These are phyloP conservation scores for Fusarium sp. DNA, from an alignment of 2,329 filamentous ascomycete genomes.

Conservation along the genomic window DNA sequence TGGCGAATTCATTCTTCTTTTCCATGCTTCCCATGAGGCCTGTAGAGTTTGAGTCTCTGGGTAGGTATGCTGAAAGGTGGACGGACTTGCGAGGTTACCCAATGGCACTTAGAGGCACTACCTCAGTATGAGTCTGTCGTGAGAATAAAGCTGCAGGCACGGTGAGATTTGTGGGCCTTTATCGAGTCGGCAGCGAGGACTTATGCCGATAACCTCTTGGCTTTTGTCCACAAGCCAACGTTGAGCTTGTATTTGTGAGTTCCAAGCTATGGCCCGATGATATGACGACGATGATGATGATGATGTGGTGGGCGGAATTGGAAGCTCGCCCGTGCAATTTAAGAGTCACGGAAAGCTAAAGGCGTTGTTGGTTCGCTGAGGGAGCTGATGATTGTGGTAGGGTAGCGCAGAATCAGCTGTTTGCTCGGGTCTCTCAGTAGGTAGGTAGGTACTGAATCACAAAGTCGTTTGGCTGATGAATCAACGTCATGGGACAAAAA, in stretches of 20 bases:
- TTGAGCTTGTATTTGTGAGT: constrained; percentile 14
- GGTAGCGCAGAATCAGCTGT: constrained; percentile 12
- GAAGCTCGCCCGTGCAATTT: constrained; percentile 26
- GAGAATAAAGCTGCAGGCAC: constrained; percentile 16
- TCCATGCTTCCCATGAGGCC: constrained; percentile 26
- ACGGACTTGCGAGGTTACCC: background rate
- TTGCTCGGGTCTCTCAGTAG: constrained; percentile 23
- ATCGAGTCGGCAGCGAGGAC: constrained; percentile 1
- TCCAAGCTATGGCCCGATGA: constrained; percentile 18
- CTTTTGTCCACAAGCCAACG: constrained; percentile 10
- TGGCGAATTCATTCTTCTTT: constrained; percentile 45
- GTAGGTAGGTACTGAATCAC: constrained; percentile 29
- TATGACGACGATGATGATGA: constrained; percentile 31
- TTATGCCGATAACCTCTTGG: constrained; percentile 7
- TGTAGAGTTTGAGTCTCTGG: background rate
- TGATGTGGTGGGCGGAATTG: constrained; percentile 29
- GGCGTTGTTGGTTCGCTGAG: constrained; percentile 8
- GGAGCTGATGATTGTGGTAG: constrained; percentile 8
- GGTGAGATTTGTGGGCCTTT: constrained; percentile 20
- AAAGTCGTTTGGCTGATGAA: constrained; percentile 33
- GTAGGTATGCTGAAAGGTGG: background rate
- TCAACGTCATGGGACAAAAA: constrained; percentile 41
- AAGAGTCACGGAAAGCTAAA: constrained; percentile 10
- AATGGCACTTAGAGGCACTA: constrained; percentile 13
- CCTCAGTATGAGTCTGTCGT: constrained; percentile 25